phyloP scores from a whole-genome alignment of 441 rosid genomes.

The Dalechampia spathulata region DNA sequence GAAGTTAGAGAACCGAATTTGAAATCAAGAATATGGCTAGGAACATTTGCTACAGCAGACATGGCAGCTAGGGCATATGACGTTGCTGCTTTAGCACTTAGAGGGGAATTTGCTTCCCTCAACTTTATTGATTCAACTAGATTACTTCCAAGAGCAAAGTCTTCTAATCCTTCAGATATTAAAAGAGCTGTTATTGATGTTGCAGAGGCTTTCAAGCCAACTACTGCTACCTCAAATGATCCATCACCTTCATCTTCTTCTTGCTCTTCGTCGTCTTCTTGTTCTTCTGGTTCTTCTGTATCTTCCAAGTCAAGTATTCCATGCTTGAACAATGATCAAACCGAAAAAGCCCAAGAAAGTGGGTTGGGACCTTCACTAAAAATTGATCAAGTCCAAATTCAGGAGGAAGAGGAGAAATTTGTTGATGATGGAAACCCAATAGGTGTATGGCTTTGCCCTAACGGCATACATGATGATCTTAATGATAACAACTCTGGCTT shows the following conservation, averaged over 20 bases:
- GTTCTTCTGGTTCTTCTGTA: neutral
- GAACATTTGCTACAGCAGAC: slow-evolving; percentile 30
- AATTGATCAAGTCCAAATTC: neutral
- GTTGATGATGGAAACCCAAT: neutral
- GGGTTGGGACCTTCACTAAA: neutral
- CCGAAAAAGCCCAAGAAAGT: neutral
- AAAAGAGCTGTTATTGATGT: slow-evolving; percentile 20
- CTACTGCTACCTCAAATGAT: neutral
- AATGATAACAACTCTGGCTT: too few species aligned
- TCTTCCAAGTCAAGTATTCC: neutral
- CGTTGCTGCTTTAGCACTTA: slow-evolving; percentile 32
- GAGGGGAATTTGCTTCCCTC: slow-evolving; percentile 20
- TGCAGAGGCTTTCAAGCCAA: slow-evolving; percentile 5
- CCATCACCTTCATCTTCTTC: neutral
- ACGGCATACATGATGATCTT: neutral
- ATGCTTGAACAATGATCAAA: too few species aligned
- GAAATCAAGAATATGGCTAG: slow-evolving; percentile 36
- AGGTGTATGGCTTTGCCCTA: neutral
- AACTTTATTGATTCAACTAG: slow-evolving; percentile 24
- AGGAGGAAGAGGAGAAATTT: neutral
- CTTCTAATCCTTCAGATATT: slow-evolving; percentile 21
- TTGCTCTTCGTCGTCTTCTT: too few species aligned
- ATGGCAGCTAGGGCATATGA: slow-evolving; percentile 40
- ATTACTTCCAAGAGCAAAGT: slow-evolving; percentile 21
- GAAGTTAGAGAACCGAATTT: slow-evolving; percentile 29